A percentile compares a stretch with the other conserved stretches of the same genome.
Conservation (phyloP, 306 rosid genomes). For the Hippophae tibetana region DNA sequence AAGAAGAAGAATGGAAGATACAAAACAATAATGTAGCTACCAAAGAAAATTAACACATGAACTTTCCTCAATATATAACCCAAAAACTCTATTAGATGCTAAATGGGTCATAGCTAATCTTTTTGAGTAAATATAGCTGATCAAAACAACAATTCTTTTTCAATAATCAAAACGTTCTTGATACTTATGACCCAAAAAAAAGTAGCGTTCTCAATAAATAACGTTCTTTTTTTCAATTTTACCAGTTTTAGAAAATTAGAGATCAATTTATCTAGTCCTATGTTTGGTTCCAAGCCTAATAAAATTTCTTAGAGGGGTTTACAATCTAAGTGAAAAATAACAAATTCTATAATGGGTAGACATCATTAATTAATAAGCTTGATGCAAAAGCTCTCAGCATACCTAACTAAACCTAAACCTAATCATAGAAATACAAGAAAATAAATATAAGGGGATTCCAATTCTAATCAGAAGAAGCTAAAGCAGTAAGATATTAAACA, state of each 20-base stretch:
- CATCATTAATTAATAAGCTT: neutral
- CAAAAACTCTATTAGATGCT: too few species aligned
- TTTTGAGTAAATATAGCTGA: too few species aligned
- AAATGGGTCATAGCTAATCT: too few species aligned
- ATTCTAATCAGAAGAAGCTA: neutral
- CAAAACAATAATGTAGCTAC: too few species aligned
- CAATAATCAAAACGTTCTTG: too few species aligned
- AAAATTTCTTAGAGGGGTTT: neutral
- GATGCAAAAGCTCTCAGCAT: conserved; percentile 1
- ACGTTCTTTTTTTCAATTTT: neutral
- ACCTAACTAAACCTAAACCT: conserved; percentile 1
- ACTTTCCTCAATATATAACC: too few species aligned
- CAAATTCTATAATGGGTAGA: neutral
- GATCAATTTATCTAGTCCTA: neutral
- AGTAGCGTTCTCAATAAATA: neutral
- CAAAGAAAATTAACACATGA: too few species aligned
- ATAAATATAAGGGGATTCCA: neutral
- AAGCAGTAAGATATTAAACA: neutral
- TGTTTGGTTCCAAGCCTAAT: neutral
- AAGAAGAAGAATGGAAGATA: too few species aligned
- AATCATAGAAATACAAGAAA: neutral
- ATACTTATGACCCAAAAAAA: too few species aligned
- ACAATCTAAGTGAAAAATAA: neutral
- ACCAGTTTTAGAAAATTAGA: neutral
- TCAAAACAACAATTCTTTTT: too few species aligned